Evolutionary conservation across 257 asterid species (phyloP), one percentile per base, ranked within the genome.

Genomic region (Leonotis leonurus): DNA sequence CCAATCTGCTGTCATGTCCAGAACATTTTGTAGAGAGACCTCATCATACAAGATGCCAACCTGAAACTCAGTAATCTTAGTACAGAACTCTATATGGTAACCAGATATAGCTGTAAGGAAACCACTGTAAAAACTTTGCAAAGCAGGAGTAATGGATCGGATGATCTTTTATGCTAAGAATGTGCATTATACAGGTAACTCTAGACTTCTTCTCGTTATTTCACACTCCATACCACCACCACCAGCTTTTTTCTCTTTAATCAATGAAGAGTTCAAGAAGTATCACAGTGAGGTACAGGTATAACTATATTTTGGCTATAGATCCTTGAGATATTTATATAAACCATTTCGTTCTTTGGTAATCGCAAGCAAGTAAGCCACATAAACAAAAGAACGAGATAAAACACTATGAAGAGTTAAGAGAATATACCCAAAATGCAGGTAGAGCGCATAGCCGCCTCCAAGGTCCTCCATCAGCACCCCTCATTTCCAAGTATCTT

Each of bases 401-500:
- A 9, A n/a, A 18, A 52, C 22, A 12, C 53, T 8, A 22, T 7
- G 4, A 10, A 33, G 30, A 33, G 29, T 16, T 25, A 24, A 62
- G 39, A 71, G 6, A 67, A 62, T 3, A 45, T 71, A 93, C 99
- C 99, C 97, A 93, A 61, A 93, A 83, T 37, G 99, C 97, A 77
- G 99, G 99, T 56, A 93, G 74, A 2, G 99, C 99, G 22, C 99
- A 89, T 32, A 89, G 82, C 76, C 96, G 81, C 76, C 99, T 85
- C 97, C 95, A 93, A 62, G 99, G 97, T 71, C 97, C 99, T 53
- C 99, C 99, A 70, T 93, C 97, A 64, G 97, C 99, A 66, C 99
- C 99, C 57, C 99, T 76, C 99, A 89, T 93, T 83, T 89, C 97
- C 84, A 93, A 76, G 81, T 93, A 89, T 60, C 99, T 67, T 82